phyloP scores from a whole-genome alignment of 2,329 filamentous ascomycete genomes.

The Exophiala aquamarina region DNA sequence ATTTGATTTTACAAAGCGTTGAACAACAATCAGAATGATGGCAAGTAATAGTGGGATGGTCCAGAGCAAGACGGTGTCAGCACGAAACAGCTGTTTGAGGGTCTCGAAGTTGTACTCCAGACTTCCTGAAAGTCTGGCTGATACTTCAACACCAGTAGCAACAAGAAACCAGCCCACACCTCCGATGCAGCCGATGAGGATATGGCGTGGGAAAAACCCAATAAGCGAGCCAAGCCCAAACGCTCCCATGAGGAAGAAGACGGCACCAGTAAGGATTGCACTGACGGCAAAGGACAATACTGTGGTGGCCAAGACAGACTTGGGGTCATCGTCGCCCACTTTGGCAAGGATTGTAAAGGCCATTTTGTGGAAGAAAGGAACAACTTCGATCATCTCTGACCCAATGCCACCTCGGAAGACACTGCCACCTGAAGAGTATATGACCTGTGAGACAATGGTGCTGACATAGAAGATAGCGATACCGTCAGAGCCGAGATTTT shows the following conservation, averaged over 20 bases:
- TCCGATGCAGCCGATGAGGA: conserved; percentile 94
- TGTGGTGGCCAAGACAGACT: conserved; percentile 89
- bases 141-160: conserved; percentile 89
- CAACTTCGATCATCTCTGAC: conserved; percentile 97
- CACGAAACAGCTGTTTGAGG: conserved; percentile 68
- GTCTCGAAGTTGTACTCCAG: conserved; percentile 79
- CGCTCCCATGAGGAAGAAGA: conserved; percentile 87
- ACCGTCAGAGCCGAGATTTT: conserved; percentile 81
- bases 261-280: conserved; percentile 82
- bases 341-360: conserved; percentile 78
- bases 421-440: conserved; percentile 80
- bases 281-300: conserved; percentile 89
- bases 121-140: conserved; percentile 80
- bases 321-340: conserved; percentile 76
- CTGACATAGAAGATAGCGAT: conserved; percentile 99
- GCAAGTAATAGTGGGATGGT: conserved; percentile 74
- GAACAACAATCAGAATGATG: conserved; percentile 71
- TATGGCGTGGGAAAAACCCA: conserved; percentile 94
- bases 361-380: conserved; percentile 99
- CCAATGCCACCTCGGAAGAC: conserved; percentile 89
- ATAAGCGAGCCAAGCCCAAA: conserved; percentile 89
- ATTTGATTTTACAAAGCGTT: conserved; percentile 75
- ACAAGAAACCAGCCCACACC: conserved; percentile 95
- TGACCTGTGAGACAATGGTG: conserved; percentile 89
- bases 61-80: conserved; percentile 81